Conservation (phyloP, 2,329 filamentous ascomycete species). For the Hypoxylon sp. region DNA sequence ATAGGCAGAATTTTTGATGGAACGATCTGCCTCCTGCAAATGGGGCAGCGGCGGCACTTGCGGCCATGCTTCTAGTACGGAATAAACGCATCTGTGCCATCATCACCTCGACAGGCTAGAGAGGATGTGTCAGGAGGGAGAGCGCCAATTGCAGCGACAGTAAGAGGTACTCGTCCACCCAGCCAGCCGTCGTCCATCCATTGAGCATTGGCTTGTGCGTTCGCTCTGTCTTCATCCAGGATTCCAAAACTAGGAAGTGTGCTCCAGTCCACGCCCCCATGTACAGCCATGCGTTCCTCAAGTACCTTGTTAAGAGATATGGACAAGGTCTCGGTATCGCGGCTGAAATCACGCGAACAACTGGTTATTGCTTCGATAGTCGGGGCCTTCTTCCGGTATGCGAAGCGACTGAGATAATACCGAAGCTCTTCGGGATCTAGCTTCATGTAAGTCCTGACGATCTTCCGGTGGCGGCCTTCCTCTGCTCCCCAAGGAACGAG, state of each 20-base stretch:
- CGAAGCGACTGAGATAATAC: constrained; percentile 63
- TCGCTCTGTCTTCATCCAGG: constrained; percentile 48
- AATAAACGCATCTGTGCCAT: constrained; percentile 40
- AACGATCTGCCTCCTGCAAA: constrained; percentile 1
- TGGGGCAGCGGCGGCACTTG: constrained; percentile 7
- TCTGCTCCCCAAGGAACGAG: constrained; percentile 51
- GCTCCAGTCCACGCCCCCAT: constrained; percentile 18
- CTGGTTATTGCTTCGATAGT: constrained; percentile 61
- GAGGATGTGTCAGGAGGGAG: constrained; percentile 43
- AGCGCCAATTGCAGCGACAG: constrained; percentile 31
- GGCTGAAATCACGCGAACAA: constrained; percentile 60
- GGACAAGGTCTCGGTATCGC: constrained; percentile 55
- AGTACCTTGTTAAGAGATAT: constrained; percentile 51
- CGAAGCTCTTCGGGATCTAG: constrained; percentile 66
- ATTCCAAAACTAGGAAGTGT: constrained; percentile 49
- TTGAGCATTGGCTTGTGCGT: constrained; percentile 28
- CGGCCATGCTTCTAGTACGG: constrained; percentile 37
- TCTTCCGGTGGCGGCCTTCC: constrained; percentile 51
- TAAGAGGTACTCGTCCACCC: constrained; percentile 48
- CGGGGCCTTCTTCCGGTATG: constrained; percentile 60
- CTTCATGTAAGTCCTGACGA: constrained; percentile 62
- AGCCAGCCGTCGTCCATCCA: constrained; percentile 48
- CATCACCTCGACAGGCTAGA: constrained; percentile 47
- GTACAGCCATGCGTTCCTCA: constrained; percentile 48
- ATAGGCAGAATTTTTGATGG: background rate